Base-by-base conservation (phyloP, 2,329 filamentous ascomycete genomes). In the Cladosporium sp. region DNA sequence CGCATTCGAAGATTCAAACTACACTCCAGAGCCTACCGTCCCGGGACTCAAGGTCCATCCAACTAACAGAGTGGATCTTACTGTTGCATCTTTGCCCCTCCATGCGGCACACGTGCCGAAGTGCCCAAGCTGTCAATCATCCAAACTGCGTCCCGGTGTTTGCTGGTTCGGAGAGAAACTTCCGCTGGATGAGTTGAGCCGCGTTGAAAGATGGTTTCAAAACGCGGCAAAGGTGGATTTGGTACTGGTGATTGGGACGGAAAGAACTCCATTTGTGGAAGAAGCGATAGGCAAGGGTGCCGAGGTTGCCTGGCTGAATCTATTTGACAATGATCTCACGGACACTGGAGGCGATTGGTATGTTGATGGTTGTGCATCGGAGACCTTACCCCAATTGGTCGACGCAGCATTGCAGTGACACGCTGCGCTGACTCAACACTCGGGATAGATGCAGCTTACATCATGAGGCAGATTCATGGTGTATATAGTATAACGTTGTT, bases 231-330 rank as follows among this genome's bases (percentile, higher is more conserved):
- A 43, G 2, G 39, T 43, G 39, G 39, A 43, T 3, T 10, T 43
- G 18, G 39, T 13, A 21, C 39, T 46, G 10, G 39, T 46, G 39
- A 46, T 46, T 13, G 39, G 39, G 10, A 46, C 39, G 2, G 39
- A 46, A 46, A 46, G 39, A 46, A 46, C 39, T 5, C 39, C 39
- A 2, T 46, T 46, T 21, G 39, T 46, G 11, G n/a, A 56, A 2
- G 51, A 56, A 6, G 51, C 28, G 51, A 56, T 56, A 1, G 51
- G 10, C 2, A 56, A 56, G 28, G 51, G 51, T 5, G 51, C 51
- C 13, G 51, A 56, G 18, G 51, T 56, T 56, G 51, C 51, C 34
- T 56, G 51, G 51, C 26, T 56, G 51, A 56, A 56, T 6, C 18
- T 30, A 1, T 34, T 56, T 8, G 28, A 56, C 26, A 30, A 18